Conservation (phyloP, 2,329 filamentous ascomycete genomes). For the Epichloe festucae region DNA sequence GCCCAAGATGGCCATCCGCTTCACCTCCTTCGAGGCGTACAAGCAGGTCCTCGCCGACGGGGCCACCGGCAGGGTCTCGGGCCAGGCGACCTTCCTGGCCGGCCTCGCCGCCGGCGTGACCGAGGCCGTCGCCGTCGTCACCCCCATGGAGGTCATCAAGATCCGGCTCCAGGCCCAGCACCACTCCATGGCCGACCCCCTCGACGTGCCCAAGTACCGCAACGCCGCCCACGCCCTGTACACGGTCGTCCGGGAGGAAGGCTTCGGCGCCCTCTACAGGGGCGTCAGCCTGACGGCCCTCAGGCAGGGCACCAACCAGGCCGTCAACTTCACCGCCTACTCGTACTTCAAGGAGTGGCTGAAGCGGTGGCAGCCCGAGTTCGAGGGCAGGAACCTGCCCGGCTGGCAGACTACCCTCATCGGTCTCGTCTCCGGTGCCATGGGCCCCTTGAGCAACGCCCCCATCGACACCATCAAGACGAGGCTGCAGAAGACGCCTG, state of each 20-base stretch:
- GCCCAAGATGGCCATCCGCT: constrained; percentile 98
- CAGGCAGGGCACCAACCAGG: constrained; percentile 92
- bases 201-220: constrained; percentile 93
- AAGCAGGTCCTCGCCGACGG: constrained; percentile 68
- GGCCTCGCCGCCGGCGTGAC: constrained; percentile 88
- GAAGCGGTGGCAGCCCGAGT: constrained; percentile 59
- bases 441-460: constrained; percentile 86
- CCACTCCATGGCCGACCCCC: constrained; percentile 88
- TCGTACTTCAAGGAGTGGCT: constrained; percentile 78
- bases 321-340: constrained; percentile 97
- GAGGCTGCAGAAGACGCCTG: constrained; percentile 78
- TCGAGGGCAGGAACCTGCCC: constrained; percentile 53
- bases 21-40: constrained; percentile 93
- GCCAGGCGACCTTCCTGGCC: constrained; percentile 57
- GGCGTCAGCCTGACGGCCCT: constrained; percentile 89
- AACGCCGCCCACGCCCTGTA: constrained; percentile 76
- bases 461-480: constrained; percentile 99
- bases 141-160: constrained; percentile 98
- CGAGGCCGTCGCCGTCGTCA: constrained; percentile 91
- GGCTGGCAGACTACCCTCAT: constrained; percentile 85
- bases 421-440: constrained; percentile 80
- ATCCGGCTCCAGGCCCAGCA: constrained; percentile 96
- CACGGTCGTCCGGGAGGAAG: constrained; percentile 87
- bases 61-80: constrained; percentile 53
- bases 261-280: constrained; percentile 74